Conservation (phyloP, 2,329 filamentous ascomycete genomes). For the Penicillium sp. region DNA sequence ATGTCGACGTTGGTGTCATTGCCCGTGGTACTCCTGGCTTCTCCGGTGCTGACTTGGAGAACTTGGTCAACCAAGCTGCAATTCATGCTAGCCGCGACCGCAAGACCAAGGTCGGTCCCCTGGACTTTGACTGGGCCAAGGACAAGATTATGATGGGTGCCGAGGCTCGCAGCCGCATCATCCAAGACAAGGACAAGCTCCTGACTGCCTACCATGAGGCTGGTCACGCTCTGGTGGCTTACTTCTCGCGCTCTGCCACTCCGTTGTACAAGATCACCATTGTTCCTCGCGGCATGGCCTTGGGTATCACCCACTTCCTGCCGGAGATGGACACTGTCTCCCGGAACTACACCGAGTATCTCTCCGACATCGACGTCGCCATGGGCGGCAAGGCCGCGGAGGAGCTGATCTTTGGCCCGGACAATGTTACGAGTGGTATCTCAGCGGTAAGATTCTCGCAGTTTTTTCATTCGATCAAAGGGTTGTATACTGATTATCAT, state of each 20-base stretch:
- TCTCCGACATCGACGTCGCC: conserved; percentile 75
- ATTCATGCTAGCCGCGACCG: conserved; percentile 91
- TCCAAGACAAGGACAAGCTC: conserved; percentile 90
- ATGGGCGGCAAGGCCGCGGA: conserved; percentile 87
- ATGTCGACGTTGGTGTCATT: conserved; percentile 81
- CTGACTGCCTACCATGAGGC: conserved; percentile 97
- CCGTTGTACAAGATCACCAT: conserved; percentile 97
- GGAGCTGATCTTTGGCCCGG: conserved; percentile 87
- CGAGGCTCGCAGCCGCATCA: conserved; percentile 84
- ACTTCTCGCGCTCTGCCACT: conserved; percentile 74
- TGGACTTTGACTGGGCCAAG: conserved; percentile 95
- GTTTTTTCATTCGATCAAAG: neutral
- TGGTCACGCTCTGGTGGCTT: conserved; percentile 86
- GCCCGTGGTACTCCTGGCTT: conserved; percentile 88
- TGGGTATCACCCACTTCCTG: conserved; percentile 85
- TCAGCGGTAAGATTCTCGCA: conserved; percentile 61
- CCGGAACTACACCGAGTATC: conserved; percentile 78
- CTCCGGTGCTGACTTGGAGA: conserved; percentile 94
- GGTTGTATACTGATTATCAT: conserved; percentile 10
- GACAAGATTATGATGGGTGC: conserved; percentile 98
- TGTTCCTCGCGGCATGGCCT: conserved; percentile 80
- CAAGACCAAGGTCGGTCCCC: conserved; percentile 69
- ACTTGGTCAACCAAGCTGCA: conserved; percentile 93
- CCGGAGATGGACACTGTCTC: conserved; percentile 94
- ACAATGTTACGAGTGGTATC: conserved; percentile 88